Percentiles rank a stretch among this genome's conserved stretches.
phyloP scores from a whole-genome alignment of 106 monocot genomes.

The Dioscorea dumetorum region DNA sequence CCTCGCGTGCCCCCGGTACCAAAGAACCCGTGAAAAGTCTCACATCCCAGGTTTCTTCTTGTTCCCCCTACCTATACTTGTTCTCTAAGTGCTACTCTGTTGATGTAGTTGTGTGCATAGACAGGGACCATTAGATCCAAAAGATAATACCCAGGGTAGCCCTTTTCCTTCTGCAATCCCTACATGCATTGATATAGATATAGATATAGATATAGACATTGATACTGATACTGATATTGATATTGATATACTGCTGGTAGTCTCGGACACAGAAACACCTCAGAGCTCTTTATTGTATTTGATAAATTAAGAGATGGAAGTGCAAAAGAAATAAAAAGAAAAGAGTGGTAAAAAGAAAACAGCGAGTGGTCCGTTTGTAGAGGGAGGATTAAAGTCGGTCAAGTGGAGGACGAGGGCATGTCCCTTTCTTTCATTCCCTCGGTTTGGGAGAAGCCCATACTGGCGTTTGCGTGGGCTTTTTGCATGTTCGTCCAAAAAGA shows the following conservation, averaged over 20 bases:
- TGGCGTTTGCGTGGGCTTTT: neutral
- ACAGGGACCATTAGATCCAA: neutral
- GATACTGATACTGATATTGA: too few relatives aligned
- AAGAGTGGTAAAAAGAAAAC: too few relatives aligned
- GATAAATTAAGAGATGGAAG: too few relatives aligned
- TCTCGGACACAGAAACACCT: too few relatives aligned
- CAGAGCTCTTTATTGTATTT: too few relatives aligned
- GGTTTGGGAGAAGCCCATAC: neutral
- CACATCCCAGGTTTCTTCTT: conserved; percentile 42
- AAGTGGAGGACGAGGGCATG: conserved; percentile 20
- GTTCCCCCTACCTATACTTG: neutral
- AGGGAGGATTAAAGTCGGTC: conserved; percentile 25
- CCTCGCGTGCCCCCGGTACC: conserved; percentile 26
- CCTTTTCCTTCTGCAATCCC: too few relatives aligned
- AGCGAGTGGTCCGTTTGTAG: too few relatives aligned
- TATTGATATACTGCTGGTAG: too few relatives aligned
- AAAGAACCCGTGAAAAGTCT: conserved; percentile 62
- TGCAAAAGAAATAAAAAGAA: too few relatives aligned
- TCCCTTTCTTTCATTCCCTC: conserved; percentile 31
- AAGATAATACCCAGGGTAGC: too few relatives aligned
- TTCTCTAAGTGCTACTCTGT: neutral
- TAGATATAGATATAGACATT: too few relatives aligned
- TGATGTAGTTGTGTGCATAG: neutral
- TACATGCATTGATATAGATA: too few relatives aligned
- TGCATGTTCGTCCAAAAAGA: conserved; percentile 15